Evolutionary conservation across 768 basidiomycete species (phyloP).

Genomic region (Mycena rosella): DNA sequence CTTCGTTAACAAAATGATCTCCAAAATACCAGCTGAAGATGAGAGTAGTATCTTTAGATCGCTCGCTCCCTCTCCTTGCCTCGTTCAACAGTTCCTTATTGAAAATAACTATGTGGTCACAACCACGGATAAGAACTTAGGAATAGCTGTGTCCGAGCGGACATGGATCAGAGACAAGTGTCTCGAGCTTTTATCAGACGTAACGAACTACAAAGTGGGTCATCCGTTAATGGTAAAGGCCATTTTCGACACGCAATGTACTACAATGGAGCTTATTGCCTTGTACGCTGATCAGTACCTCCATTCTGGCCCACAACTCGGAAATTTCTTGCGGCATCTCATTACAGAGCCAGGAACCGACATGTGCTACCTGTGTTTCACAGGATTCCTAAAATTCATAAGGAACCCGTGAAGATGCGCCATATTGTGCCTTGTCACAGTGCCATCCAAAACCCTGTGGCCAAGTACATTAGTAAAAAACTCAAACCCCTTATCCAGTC

Average conservation of each 20-base stretch:
- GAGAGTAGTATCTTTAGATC: slow-evolving; percentile 9
- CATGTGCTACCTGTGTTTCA: slow-evolving; percentile 37
- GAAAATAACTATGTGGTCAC: slow-evolving; percentile 42
- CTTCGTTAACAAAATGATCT: neutral
- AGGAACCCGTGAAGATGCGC: slow-evolving; percentile 44
- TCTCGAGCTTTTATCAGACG: slow-evolving; percentile 18
- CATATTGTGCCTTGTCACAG: slow-evolving; percentile 50
- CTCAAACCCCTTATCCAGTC: slow-evolving; percentile 47
- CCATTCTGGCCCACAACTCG: slow-evolving; percentile 24
- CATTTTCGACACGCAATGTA: slow-evolving; percentile 15
- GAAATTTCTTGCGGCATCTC: slow-evolving; percentile 28
- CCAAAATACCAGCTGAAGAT: slow-evolving; percentile 3
- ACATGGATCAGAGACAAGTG: slow-evolving; percentile 41
- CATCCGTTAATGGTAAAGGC: neutral
- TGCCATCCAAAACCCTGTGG: slow-evolving; percentile 44
- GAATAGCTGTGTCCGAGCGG: slow-evolving; percentile 38
- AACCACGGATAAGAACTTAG: slow-evolving; percentile 44
- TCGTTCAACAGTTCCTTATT: slow-evolving; percentile 30
- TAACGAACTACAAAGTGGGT: slow-evolving; percentile 24
- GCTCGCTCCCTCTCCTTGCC: slow-evolving; percentile 25
- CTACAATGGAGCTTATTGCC: slow-evolving; percentile 15
- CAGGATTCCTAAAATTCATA: slow-evolving; percentile 53
- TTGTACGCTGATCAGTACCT: slow-evolving; percentile 4
- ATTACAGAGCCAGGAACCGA: slow-evolving; percentile 17
- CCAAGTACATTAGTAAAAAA: slow-evolving; percentile 46